Evolutionary conservation across 768 basidiomycete genomes (phyloP), one percentile per base, ranked within the genome.

Genomic region (Termitomyces sp.): DNA sequence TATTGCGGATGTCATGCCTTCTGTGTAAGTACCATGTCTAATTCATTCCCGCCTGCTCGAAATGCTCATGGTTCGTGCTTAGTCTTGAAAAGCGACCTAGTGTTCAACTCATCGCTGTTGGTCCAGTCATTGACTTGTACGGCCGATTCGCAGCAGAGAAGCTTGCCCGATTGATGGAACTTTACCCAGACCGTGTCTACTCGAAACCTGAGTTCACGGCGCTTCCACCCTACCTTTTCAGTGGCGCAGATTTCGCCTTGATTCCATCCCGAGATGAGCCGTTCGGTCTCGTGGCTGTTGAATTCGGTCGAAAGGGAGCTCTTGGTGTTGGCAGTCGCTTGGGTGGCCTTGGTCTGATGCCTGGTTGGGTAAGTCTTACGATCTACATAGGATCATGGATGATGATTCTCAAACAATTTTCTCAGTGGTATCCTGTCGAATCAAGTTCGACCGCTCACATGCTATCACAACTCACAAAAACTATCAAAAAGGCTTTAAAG

Each of bases 191-290:
- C 62, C 88, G 93, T 26, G 93, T 97, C 32, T 94, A 71, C 73
- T 96, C 94, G n/a, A 96, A 95, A 69, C 94, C 94, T 26, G 94
- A 97, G 74, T 97, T 96, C 73, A 97, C 94, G 14, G 88, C 91
- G 1, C 76, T 97, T 26, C 94, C 94, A 1, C 93, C 94, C 0
- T 97, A 91, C 71, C 74, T 97, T 56, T 97, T 97, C 77, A 88
- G 88, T 63, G 94, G 94, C 64, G 94, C 94, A 41, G 94, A 97
- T 70, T 97, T 97, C 61, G 94, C 94, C 31, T 73, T 97, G 59
- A 97, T 97, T 64, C 94, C 94, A 13, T 96, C 94, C 53, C 88
- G 94, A 71, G 94, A 97, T 67, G 94, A 97, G 66, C 94, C 94
- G 2, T 97, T 97, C 72, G 94, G 94, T 75, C 76, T 97, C 46